Evolutionary conservation across 306 rosid species (phyloP).

Genomic region (Prunus campanulata): DNA sequence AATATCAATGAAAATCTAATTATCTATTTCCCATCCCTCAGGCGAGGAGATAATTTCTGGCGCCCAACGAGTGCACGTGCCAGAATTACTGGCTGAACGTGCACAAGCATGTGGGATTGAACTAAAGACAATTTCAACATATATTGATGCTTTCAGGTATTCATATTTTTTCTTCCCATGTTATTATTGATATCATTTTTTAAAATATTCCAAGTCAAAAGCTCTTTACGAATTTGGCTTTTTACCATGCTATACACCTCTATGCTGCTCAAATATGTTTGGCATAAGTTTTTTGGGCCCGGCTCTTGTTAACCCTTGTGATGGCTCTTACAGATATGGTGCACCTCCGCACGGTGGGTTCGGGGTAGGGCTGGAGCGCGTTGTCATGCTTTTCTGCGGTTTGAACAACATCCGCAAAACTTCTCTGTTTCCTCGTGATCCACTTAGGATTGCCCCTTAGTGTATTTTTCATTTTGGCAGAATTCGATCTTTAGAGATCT

Average conservation of each 20-base stretch:
- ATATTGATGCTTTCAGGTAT: slow-evolving; percentile 90
- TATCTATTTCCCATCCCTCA: slow-evolving; percentile 17
- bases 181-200: slow-evolving; percentile 3
- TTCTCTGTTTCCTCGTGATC: slow-evolving; percentile 88
- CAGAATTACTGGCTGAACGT: slow-evolving; percentile 71
- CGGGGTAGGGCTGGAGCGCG: slow-evolving; percentile 95
- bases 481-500: not conserved
- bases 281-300: not conserved
- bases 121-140: slow-evolving; percentile 63
- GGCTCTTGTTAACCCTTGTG: not conserved
- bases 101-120: slow-evolving; percentile 82
- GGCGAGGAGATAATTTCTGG: slow-evolving; percentile 99
- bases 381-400: slow-evolving; percentile 89
- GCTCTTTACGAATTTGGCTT: not conserved
- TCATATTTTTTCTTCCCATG: not conserved
- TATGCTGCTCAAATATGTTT: not conserved
- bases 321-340: slow-evolving; percentile 66
- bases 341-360: slow-evolving; percentile 93
- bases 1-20: not conserved
- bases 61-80: slow-evolving; percentile 83
- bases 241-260: no score
- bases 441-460: slow-evolving; percentile 59
- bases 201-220: not conserved
- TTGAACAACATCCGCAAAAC: slow-evolving; percentile 82
- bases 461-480: not conserved